Evolutionary conservation across 176 grass and related monocot genomes (phyloP), one percentile per base, ranked within the genome.

Genomic region (Cenchrus purpureus): DNA sequence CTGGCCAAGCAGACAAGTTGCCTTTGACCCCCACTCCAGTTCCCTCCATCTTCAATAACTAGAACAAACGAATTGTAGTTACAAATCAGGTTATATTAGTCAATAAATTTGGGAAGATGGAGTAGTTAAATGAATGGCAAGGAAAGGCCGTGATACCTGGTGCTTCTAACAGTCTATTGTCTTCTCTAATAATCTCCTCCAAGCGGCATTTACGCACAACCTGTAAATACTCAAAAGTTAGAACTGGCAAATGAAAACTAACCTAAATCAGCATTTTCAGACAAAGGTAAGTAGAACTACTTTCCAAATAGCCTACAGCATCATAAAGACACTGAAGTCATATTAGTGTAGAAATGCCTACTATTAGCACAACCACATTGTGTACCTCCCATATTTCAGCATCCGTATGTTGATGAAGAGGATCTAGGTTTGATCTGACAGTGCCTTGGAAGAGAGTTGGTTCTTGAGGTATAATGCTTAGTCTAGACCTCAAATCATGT

Each of bases 391-490:
- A 98, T 85, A 98, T 95, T 50, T 90, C 86, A 25, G 55, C 46
- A 69, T 98, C 95, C 15, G 29, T 67, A 88, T 91, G 81, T 76
- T 98, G 75, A 32, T 91, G 82, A 53, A 95, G 79, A 49, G 89
- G 95, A 78, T 98, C 92, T 54, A 98, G 74, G 75, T 98, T 95
- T 73, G 79, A 84, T 85, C 95, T 95, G 14, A 98, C 60, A 53
- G 87, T 93, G 73, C 95, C 95, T 86, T 91, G 90, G 90, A 98
- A 98, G 20, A 98, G 88, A 82, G 89, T 98, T 40, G 95, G 92
- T 64, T 98, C 92, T 74, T 98, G 95, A 72, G 92, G 92, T 90
- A 98, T 95, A 71, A 95, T 93, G 74, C 95, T 95, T 67, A 98
- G 88, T 82, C 86, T 91, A 50, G 92, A 85, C 81, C 92, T 66